Evolutionary conservation across 1,284 basidiomycete species (phyloP), one percentile per base, ranked within the genome.

Genomic region (Leccinum griseonigrum): DNA sequence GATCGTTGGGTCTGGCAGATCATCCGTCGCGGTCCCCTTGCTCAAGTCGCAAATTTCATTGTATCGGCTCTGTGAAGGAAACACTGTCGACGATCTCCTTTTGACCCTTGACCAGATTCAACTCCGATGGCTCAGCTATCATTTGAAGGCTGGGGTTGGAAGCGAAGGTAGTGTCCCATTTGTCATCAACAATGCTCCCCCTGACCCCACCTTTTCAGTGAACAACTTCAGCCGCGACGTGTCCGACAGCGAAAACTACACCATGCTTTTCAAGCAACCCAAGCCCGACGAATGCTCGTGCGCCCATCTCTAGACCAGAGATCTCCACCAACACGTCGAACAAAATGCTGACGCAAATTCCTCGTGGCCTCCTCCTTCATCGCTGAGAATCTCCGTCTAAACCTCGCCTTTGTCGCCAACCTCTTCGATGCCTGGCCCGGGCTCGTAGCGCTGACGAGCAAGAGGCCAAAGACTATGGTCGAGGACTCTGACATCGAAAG

Each of bases 1-100:
- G 54, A 98, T 99, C 66, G 87, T 99, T n/a, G 97, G 97, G 38
- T 99, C 73, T 99, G 97, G 97, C 97, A 99, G 78, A 86, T 99
- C 78, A 99, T 99, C 71, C 87, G 97, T 57, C 85, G 93, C 63
- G 97, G 97, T 70, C 79, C 98, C 68, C 87, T 99, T 63, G 88
- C 88, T 53, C 96, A 97, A 76, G 94, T 99, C 64, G 96, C 83
- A 98, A 98, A 83, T 83, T 96, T 46, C 97, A 99, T 77, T 99
- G 62, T 99, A 98, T 77, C 85, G 97, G 13, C 82, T 99, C 38
- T 90, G 98, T 69, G 95, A 98, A 67, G 97, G 86, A 46, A 97
- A 99, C 82, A 98, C 95, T 0, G 85, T 99, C 66, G 97, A 99
- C 54, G 96, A 98, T 76, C 87, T 99, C 65, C 84, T 92, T 62